Conservation (phyloP, 495 filamentous ascomycete genomes). For the Cladorrhinum samala region DNA sequence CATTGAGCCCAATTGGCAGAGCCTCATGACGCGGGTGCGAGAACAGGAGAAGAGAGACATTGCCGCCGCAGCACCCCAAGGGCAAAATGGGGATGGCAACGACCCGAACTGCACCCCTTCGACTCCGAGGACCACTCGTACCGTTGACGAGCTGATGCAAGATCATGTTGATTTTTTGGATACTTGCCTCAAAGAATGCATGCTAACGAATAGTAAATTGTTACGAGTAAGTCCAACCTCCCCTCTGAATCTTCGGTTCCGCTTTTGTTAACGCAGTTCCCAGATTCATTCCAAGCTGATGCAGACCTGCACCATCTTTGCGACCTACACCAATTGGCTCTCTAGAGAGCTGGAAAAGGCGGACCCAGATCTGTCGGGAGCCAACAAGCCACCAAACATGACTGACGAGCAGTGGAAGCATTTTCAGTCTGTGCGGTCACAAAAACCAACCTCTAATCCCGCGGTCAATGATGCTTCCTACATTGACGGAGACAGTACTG, state of each 20-base stretch:
- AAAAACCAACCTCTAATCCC: slow-evolving; percentile 14
- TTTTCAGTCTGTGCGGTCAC: slow-evolving; percentile 35
- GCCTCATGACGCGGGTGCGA: slow-evolving; percentile 76
- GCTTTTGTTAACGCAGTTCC: too few species aligned
- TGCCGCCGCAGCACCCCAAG: neutral
- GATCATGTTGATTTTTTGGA: slow-evolving; percentile 98
- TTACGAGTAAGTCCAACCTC: slow-evolving; percentile 58
- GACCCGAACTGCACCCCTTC: slow-evolving; percentile 26
- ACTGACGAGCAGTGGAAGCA: slow-evolving; percentile 47
- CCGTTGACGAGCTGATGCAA: slow-evolving; percentile 97
- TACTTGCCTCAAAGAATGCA: slow-evolving; percentile 96
- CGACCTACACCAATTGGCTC: slow-evolving; percentile 74
- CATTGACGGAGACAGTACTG: neutral
- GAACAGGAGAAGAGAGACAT: slow-evolving; percentile 36
- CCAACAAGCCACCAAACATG: slow-evolving; percentile 46
- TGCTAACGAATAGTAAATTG: slow-evolving; percentile 93
- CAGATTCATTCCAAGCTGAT: slow-evolving; percentile 97
- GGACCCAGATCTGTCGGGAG: slow-evolving; percentile 63
- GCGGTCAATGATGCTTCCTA: neutral
- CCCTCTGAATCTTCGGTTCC: neutral
- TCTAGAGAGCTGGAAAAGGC: slow-evolving; percentile 70
- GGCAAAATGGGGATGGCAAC: slow-evolving; percentile 30
- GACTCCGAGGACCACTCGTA: slow-evolving; percentile 53
- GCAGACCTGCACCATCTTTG: slow-evolving; percentile 87
- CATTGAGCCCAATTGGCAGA: slow-evolving; percentile 95